These are phyloP conservation scores for Micromonas commoda DNA, from an alignment of 139 green algal species.

Conservation along the genomic window DNA sequence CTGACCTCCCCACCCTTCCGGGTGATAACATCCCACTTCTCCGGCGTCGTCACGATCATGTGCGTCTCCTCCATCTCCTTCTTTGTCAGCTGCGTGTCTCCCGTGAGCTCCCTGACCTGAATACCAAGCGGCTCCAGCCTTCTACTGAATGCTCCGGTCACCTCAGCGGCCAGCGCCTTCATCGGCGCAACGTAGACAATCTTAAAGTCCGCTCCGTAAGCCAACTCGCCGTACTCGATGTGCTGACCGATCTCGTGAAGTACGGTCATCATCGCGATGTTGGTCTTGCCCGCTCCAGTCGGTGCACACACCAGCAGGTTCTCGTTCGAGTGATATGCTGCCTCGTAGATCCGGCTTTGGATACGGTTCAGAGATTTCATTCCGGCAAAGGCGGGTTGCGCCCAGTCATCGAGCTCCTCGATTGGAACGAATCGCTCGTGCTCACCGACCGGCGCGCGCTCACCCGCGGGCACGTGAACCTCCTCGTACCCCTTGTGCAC, in stretches of 20 bases:
- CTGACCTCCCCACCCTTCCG: constrained; percentile 75
- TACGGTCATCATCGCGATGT: constrained; percentile 97
- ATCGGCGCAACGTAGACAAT: constrained; percentile 98
- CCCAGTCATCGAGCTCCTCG: constrained; percentile 67
- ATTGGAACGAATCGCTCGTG: constrained; percentile 63
- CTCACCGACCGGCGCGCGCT: constrained; percentile 36
- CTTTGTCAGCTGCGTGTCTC: constrained; percentile 94
- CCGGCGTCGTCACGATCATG: constrained; percentile 98
- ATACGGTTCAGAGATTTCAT: constrained; percentile 95
- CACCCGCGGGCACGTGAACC: constrained; percentile 56
- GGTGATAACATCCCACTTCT: constrained; percentile 99
- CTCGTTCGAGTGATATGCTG: constrained; percentile 60
- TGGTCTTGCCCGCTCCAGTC: constrained; percentile 91
- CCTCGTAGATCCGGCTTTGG: constrained; percentile 45
- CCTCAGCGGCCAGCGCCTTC: constrained; percentile 92
- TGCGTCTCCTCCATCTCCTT: constrained; percentile 88
- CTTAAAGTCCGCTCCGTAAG: constrained; percentile 54
- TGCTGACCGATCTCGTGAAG: constrained; percentile 75
- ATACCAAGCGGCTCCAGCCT: constrained; percentile 71
- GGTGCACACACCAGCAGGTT: constrained; percentile 81
- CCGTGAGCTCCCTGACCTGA: constrained; percentile 80
- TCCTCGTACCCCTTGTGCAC: constrained; percentile 64
- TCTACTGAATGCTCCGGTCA: constrained; percentile 72
- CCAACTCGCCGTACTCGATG: constrained; percentile 46
- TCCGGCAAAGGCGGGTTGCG: constrained; percentile 76